Evolutionary conservation across 1,139 yeast genomes (phyloP), one percentile per base, ranked within the genome.

Genomic region (Yarrowia galli): DNA sequence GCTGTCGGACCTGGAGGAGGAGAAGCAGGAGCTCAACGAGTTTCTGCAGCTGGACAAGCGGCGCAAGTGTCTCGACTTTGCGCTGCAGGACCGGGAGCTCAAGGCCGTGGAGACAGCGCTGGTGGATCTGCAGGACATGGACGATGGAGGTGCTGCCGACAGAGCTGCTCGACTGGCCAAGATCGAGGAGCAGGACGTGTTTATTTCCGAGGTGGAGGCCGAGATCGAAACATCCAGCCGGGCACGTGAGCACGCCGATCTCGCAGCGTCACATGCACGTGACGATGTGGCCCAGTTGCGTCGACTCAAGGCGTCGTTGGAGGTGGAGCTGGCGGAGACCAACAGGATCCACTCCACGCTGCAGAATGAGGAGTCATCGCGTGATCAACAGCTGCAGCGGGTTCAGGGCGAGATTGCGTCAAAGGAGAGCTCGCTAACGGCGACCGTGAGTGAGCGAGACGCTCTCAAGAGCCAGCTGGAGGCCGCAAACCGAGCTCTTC

Each of bases 71-170:
- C 82, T 86, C 42, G 97, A 92, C 72, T 93, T 87, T 76, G 88
- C 90, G 54, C 80, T 92, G 20, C 87, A 87, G 72, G 96, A 91
- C 74, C 84, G 96, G 65, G 98, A 93, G 76, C 78, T 90, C 69
- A 82, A 81, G 67, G 88, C 85, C 54, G 79, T 91, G 48, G 85
- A 85, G 48, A 81, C 81, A n/a, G 84, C 85, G 63, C 84, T 91
- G 28, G 92, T 87, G 61, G 79, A 77, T 8, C 79, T 89, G 45
- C 96, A 89, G 63, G 82, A 80, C n/a, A 85, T 84, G 40, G 87
- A 92, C 71, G 82, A 83, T 20, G 79, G 80, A 10, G 79, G 85
- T 5, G 78, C 88, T 45, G 82, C 81, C 16, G 82, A 80, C 53
- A 82, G 85, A 3, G 81, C 81, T 51, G 75, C 76, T 13, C 83